A percentile compares a stretch with the other conserved stretches of the same genome.
phyloP scores from a whole-genome alignment of 73 alveolate species.

The Blepharisma stoltei region DNA sequence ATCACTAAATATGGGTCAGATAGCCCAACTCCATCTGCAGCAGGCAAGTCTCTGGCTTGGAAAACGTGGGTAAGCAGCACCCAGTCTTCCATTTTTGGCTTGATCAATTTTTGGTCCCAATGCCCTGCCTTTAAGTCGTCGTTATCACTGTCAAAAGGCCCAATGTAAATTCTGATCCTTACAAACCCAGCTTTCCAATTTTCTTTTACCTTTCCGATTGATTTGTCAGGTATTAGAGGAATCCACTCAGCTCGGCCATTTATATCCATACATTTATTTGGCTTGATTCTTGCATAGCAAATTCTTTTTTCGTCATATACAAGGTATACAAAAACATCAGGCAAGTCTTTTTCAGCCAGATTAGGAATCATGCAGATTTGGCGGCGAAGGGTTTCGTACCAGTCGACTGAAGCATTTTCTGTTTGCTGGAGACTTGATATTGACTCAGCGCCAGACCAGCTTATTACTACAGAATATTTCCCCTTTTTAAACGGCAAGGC shows the following conservation, averaged over 20 bases:
- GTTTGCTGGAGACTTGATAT: constrained; percentile 27
- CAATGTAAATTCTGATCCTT: constrained; percentile 38
- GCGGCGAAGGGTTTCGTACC: constrained; percentile 32
- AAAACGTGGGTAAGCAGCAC: constrained; percentile 37
- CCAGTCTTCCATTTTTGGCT: constrained; percentile 30
- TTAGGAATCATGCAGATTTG: constrained; percentile 16
- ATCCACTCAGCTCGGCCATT: constrained; percentile 42
- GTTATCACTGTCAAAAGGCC: constrained; percentile 21
- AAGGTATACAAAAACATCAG: constrained; percentile 44
- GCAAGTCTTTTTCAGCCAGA: constrained; percentile 29
- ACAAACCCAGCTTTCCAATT: constrained; percentile 46
- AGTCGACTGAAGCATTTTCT: constrained; percentile 32
- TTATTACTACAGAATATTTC: not conserved
- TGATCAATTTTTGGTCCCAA: constrained; percentile 36
- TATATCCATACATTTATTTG: constrained; percentile 38
- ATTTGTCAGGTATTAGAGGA: constrained; percentile 31
- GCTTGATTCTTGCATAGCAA: constrained; percentile 33
- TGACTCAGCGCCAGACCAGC: constrained; percentile 10
- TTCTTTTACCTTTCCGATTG: constrained; percentile 45
- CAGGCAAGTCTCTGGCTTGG: constrained; percentile 58
- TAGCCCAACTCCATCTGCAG: constrained; percentile 52
- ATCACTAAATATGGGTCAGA: constrained; percentile 61
- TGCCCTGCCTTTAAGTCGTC: constrained; percentile 31
- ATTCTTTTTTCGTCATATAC: constrained; percentile 41
- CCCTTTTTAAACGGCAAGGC: constrained; percentile 4